Evolutionary conservation across 768 basidiomycete genomes (phyloP), one percentile per base, ranked within the genome.

Genomic region (Termitomyces sp.): DNA sequence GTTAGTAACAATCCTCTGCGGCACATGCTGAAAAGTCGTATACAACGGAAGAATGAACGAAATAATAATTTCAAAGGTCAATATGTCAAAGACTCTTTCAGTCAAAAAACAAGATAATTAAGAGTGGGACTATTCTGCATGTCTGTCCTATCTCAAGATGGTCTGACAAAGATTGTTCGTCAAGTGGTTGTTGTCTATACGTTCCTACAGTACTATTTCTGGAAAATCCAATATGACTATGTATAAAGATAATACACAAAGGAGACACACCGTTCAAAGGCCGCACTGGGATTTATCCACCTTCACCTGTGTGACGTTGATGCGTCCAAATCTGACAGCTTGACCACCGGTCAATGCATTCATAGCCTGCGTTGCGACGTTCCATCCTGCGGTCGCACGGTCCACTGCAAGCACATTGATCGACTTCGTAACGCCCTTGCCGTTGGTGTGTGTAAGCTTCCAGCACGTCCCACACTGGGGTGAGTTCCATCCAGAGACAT

Each of bases 381-480:
- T 65, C 56, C 65, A 65, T 33, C 72, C 63, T 62, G 40, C 44
- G 5, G 11, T 20, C 11, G 57, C 44, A 30, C 71, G 66, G 61
- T 85, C 81, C 20, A 86, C 67, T 2, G 76, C 83, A 3, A 78
- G 68, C 9, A 84, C 62, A 36, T 72, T 72, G 67, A 82, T 71
- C 52, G 63, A 75, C 50, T 55, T 70, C 10, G 62, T 62, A 14
- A 47, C 58, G 10, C 70, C 68, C 1, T 43, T 36, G 18, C 35
- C 1, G 41, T 64, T 63, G 32, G 70, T 71, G 66, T 76, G 83
- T 13, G 75, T 75, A 62, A 85, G 64, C 56, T 71, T 43, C 81
- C 81, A 86, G 69, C 85, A 86, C 24, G 75, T 73, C 4, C 81
- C 81, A 61, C 84, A 86, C 54, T 72, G 67, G 10, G 60, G 52